Evolutionary conservation across 2,329 filamentous ascomycete species (phyloP), one percentile per base, ranked within the genome.

Genomic region (Ceratocystis albifundus): DNA sequence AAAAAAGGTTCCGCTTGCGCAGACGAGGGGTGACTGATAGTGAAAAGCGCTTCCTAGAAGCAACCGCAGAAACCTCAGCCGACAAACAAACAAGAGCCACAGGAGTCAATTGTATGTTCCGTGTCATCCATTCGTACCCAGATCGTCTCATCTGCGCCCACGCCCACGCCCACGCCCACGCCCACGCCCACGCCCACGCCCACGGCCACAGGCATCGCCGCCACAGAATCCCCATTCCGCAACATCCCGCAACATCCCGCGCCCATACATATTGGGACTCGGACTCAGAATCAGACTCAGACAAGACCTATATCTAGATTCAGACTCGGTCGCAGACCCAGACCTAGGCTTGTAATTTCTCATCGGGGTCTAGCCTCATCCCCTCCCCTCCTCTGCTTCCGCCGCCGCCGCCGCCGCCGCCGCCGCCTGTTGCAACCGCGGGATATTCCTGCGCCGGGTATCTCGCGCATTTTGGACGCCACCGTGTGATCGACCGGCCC

Each of bases 1-100:
- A 30, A 59, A 59, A 41, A 59, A 59, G 55, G 28, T 59, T 59
- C 28, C 55, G 55, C 55, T 59, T 59, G 28, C 55, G 30, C 55
- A 59, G 55, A 30, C 32, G 55, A 59, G 28, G 55, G 28, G 28
- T 59, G 55, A 41, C 36, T 41, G 36, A 59, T 17, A 59, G 25
- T 17, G 28, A 59, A 59, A 41, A 32, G 15, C 55, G 36, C 28
- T 36, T 6, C 17, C n/a, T 30, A 12, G 32, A 15, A 59, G 55
- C 36, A 30, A 3, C 48, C 7, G n/a, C 48, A 53, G 5, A 8
- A 20, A 53, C n/a, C 48, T 20, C n/a, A 4, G 5, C 12, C 55
- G n/a, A 59, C 55, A 36, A 36, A 59, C 55, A 36, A 36, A 59
- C 55, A 6, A 36, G 55, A 41, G 30, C 25, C 22, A 53, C 20